Conservation (phyloP, 2,329 filamentous ascomycete genomes). For the Plectosphaerella sp. region DNA sequence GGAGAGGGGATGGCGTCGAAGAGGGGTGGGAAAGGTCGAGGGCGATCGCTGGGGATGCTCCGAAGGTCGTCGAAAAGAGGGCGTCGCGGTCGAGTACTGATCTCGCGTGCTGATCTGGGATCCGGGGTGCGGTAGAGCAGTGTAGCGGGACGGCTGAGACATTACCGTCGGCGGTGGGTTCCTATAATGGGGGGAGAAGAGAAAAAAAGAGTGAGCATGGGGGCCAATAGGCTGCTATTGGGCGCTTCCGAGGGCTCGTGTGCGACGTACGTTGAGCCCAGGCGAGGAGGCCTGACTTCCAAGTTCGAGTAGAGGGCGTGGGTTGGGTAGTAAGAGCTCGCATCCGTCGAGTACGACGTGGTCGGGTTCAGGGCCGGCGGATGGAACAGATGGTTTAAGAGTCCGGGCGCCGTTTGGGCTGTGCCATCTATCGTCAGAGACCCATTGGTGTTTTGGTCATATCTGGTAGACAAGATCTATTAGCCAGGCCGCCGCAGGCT, state of each 20-base stretch:
- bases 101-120: slow-evolving; percentile 46
- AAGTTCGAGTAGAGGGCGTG: slow-evolving; percentile 41
- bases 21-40: slow-evolving; percentile 36
- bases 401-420: slow-evolving; percentile 39
- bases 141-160: slow-evolving; percentile 17
- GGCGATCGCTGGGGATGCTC: slow-evolving; percentile 49
- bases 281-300: slow-evolving; percentile 45
- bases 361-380: slow-evolving; percentile 41
- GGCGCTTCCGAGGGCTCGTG: not conserved
- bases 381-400: slow-evolving; percentile 45
- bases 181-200: slow-evolving; percentile 23
- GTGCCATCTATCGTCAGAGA: slow-evolving; percentile 50
- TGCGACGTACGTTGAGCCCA: slow-evolving; percentile 49
- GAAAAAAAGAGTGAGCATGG: slow-evolving; percentile 21
- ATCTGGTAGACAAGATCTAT: slow-evolving; percentile 36
- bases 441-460: slow-evolving; percentile 48
- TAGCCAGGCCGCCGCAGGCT: slow-evolving; percentile 11
- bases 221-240: slow-evolving; percentile 5
- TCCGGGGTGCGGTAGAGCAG: slow-evolving; percentile 47
- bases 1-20: slow-evolving; percentile 49
- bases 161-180: slow-evolving; percentile 49
- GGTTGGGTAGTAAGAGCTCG: slow-evolving; percentile 42
- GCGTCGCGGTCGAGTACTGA: slow-evolving; percentile 47
- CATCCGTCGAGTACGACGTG: slow-evolving; percentile 46
- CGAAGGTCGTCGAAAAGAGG: slow-evolving; percentile 42